These are phyloP conservation scores for Amanita polypyramis DNA, from an alignment of 768 basidiomycete species.

Conservation along the genomic window DNA sequence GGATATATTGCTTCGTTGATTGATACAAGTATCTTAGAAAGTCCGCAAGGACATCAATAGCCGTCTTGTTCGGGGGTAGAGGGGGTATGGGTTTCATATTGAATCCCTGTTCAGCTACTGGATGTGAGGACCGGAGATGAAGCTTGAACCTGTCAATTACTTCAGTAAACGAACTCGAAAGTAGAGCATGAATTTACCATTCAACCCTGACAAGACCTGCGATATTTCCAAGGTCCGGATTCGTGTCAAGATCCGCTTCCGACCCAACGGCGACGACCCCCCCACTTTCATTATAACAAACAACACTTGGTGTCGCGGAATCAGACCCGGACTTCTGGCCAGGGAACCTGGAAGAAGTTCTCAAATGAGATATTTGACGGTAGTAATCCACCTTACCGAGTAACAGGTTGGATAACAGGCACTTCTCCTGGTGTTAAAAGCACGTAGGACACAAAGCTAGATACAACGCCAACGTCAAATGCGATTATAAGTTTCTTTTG, in stretches of 20 bases:
- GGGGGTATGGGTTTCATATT: slow-evolving; percentile 20
- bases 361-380: not conserved
- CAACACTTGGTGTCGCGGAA: slow-evolving; percentile 37
- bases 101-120: no score
- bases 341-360: slow-evolving; percentile 10
- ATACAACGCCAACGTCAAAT: slow-evolving; percentile 1
- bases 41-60: slow-evolving; percentile 27
- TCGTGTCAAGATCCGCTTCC: slow-evolving; percentile 30
- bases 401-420: slow-evolving; percentile 14
- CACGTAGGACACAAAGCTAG: slow-evolving; percentile 2
- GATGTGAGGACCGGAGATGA: slow-evolving; percentile 23
- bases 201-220: slow-evolving; percentile 31
- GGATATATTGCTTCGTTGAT: slow-evolving; percentile 26
- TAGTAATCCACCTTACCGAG: slow-evolving; percentile 7
- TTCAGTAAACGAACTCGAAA: not conserved
- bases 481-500: slow-evolving; percentile 2
- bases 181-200: slow-evolving; percentile 18
- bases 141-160: slow-evolving; percentile 28
- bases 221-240: slow-evolving; percentile 29
- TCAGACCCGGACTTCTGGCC: slow-evolving; percentile 18
- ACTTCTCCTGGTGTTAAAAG: slow-evolving; percentile 14
- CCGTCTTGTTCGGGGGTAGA: slow-evolving; percentile 25
- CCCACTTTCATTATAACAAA: slow-evolving; percentile 34
- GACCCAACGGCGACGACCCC: slow-evolving; percentile 31
- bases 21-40: slow-evolving; percentile 30